Conservation (phyloP, 2,329 filamentous ascomycete species). For the Talaromyces islandicus region DNA sequence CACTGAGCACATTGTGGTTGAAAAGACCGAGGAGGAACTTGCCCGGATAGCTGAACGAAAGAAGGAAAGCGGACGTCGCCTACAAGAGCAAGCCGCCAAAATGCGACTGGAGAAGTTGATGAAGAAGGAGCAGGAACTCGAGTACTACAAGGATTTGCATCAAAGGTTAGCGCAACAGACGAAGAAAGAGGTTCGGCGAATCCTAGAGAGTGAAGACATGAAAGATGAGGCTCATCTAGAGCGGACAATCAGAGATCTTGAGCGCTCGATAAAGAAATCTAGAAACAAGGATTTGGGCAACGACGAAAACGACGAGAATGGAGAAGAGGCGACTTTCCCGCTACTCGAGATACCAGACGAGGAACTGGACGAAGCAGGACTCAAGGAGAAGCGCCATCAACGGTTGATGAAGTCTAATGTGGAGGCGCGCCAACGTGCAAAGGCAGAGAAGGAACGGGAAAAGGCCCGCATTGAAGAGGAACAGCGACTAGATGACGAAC, state of each 20-base stretch:
- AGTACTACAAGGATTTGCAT: constrained; percentile 86
- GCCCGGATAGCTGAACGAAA: constrained; percentile 86
- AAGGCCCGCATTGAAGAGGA: constrained; percentile 79
- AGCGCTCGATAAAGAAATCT: constrained; percentile 82
- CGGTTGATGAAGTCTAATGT: constrained; percentile 90
- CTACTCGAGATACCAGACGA: constrained; percentile 86
- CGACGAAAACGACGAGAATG: constrained; percentile 71
- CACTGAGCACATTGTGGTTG: constrained; percentile 80
- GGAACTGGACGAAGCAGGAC: constrained; percentile 79
- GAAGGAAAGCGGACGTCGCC: constrained; percentile 81
- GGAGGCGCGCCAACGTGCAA: constrained; percentile 86
- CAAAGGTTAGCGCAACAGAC: constrained; percentile 64
- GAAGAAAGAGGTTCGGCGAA: constrained; percentile 83
- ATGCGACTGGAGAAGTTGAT: constrained; percentile 94
- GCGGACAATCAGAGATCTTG: constrained; percentile 77
- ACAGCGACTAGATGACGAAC: constrained; percentile 75
- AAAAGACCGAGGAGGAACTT: constrained; percentile 93
- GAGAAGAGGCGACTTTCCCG: constrained; percentile 74
- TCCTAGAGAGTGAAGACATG: constrained; percentile 85
- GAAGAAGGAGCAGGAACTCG: constrained; percentile 89
- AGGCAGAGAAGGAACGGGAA: constrained; percentile 91
- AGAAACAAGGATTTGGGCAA: constrained; percentile 91
- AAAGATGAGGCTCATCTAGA: constrained; percentile 87
- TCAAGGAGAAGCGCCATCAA: constrained; percentile 92
- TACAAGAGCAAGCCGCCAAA: constrained; percentile 95